These are phyloP conservation scores for Clarireedia sp. DNA, from an alignment of 2,329 filamentous ascomycete species.

Conservation along the genomic window DNA sequence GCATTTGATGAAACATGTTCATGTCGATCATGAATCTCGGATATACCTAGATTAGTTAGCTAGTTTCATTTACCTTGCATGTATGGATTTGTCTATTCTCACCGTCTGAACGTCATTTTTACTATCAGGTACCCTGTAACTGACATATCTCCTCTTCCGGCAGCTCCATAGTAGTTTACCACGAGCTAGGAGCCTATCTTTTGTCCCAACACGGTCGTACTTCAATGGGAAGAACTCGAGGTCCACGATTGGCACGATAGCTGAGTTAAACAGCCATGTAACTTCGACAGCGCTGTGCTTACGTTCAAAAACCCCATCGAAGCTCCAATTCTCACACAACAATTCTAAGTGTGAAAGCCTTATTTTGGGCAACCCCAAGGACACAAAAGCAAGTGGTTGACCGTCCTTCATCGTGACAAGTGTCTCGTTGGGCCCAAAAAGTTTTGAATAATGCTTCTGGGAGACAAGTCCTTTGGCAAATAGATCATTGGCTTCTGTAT, in stretches of 20 bases:
- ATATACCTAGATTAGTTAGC: background rate
- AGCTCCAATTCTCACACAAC: too few relatives aligned
- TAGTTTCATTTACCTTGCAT: background rate
- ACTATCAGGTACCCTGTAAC: background rate
- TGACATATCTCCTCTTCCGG: background rate
- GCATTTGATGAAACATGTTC: background rate
- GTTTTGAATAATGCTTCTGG: background rate
- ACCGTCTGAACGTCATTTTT: background rate
- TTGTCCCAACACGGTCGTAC: background rate
- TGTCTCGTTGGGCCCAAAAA: background rate
- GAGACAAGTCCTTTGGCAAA: background rate
- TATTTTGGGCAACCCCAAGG: too few relatives aligned
- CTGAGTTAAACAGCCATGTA: background rate
- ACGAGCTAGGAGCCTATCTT: background rate
- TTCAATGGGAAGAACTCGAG: background rate
- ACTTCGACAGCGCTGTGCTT: background rate
- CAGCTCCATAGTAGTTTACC: background rate
- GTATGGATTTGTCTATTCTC: background rate
- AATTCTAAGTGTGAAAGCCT: too few relatives aligned
- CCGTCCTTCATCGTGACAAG: background rate
- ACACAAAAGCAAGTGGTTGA: background rate
- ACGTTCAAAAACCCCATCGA: background rate
- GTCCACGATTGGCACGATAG: background rate
- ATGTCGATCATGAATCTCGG: slow-evolving; percentile 1
- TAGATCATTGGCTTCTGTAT: background rate